phyloP scores from a whole-genome alignment of 306 rosid genomes.

The Sophora flavescens region DNA sequence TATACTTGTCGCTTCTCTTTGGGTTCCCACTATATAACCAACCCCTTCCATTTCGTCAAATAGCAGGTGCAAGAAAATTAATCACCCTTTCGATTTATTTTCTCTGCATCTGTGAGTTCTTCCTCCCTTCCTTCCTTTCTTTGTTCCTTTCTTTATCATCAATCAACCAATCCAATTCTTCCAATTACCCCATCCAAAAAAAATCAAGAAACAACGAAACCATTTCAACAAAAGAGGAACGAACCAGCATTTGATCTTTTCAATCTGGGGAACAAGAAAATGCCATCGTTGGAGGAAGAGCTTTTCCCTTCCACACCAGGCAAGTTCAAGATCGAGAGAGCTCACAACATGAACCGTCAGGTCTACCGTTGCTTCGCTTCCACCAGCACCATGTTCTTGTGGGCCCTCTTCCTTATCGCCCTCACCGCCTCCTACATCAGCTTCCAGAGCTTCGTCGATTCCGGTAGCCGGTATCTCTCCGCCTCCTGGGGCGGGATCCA shows the following conservation, averaged over 20 bases:
- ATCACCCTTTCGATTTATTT: not conserved
- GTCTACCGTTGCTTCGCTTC: constrained; percentile 81
- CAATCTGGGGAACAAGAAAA: constrained; percentile 30
- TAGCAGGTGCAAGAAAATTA: constrained; percentile 60
- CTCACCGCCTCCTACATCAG: constrained; percentile 80
- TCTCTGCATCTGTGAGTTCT: constrained; percentile 53
- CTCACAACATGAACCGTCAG: constrained; percentile 73
- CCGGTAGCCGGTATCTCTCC: constrained; percentile 71
- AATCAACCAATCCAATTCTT: constrained; percentile 18
- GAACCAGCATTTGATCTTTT: not conserved
- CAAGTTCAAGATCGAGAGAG: constrained; percentile 82
- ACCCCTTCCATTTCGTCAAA: not conserved
- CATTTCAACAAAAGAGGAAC: no score
- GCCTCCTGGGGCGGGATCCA: constrained; percentile 93
- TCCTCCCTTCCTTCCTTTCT: not conserved
- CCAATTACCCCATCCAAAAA: not conserved
- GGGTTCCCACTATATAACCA: constrained; percentile 58
- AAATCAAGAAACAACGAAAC: not conserved
- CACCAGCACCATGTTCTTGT: constrained; percentile 88
- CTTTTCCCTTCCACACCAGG: constrained; percentile 87
- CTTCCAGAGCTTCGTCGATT: constrained; percentile 76
- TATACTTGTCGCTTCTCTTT: constrained; percentile 45
- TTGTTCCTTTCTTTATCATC: not conserved
- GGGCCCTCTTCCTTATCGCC: constrained; percentile 85
- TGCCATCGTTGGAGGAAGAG: constrained; percentile 75